phyloP scores from a whole-genome alignment of 208 protist species.

The Polymyxa betae region DNA sequence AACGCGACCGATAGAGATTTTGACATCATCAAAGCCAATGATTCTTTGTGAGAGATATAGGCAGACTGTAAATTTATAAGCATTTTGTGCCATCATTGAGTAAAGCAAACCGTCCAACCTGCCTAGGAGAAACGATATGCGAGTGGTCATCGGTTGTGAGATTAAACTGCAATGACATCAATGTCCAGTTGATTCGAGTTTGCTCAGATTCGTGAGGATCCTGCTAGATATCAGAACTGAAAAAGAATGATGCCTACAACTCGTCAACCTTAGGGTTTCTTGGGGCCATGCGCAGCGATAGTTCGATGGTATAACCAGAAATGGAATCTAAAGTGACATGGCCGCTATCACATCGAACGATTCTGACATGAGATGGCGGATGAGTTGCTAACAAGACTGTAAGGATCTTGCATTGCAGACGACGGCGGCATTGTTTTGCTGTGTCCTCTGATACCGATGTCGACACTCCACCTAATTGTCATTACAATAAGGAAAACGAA shows the following conservation, averaged over 20 bases:
- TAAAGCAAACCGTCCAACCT: not conserved
- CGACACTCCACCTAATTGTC: not conserved
- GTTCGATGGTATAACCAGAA: not conserved
- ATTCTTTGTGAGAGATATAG: not conserved
- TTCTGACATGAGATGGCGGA: not conserved
- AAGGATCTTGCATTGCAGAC: not conserved
- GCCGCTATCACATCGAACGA: not conserved
- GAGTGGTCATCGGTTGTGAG: not conserved
- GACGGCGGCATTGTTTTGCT: not conserved
- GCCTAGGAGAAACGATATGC: not conserved
- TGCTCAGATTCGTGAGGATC: not conserved
- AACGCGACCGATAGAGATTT: not conserved
- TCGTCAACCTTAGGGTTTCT: not conserved
- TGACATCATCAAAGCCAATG: not conserved
- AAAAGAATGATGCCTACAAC: not conserved
- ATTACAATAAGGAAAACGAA: not conserved
- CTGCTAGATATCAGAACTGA: not conserved
- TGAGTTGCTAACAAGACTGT: not conserved
- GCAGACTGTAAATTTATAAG: not conserved
- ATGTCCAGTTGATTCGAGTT: not conserved
- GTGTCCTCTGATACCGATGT: not conserved
- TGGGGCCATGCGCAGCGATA: not conserved
- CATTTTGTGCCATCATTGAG: not conserved
- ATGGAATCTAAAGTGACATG: not conserved
- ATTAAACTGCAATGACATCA: not conserved